Conservation (phyloP, 2,329 filamentous ascomycete species). For the Colletotrichum incanum region DNA sequence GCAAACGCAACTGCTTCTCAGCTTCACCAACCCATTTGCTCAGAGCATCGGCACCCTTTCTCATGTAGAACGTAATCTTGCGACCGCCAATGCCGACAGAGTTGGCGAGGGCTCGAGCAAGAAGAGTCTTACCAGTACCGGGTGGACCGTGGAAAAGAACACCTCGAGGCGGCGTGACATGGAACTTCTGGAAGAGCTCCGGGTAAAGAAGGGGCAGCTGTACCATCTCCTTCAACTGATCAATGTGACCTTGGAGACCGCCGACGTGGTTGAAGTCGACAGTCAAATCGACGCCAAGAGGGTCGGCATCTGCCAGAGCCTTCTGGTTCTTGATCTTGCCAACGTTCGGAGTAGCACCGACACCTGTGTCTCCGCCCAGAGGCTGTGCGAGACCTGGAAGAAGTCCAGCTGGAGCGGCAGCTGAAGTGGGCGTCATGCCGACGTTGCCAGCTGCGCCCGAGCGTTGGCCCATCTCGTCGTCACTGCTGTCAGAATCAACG, state of each 20-base stretch:
- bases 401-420: constrained; percentile 61
- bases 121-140: constrained; percentile 97
- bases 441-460: constrained; percentile 68
- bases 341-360: constrained; percentile 79
- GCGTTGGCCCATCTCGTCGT: constrained; percentile 86
- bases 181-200: constrained; percentile 91
- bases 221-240: constrained; percentile 99
- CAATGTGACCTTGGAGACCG: constrained; percentile 92
- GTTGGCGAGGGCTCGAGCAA: constrained; percentile 92
- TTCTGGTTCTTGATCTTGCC: constrained; percentile 96
- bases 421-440: constrained; percentile 71
- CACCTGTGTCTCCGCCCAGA: constrained; percentile 51
- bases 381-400: constrained; percentile 57
- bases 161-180: constrained; percentile 93
- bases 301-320: constrained; percentile 92
- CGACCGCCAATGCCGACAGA: constrained; percentile 90
- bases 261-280: constrained; percentile 97
- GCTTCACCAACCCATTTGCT: constrained; percentile 99
- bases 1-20: constrained; percentile 90
- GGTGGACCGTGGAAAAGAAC: constrained; percentile 98
- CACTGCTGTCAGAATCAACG: constrained; percentile 95
- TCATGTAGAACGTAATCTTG: constrained; percentile 99
- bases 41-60: constrained; percentile 96
- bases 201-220: constrained; percentile 94
- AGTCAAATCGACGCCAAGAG: constrained; percentile 91